Conservation (phyloP, 306 rosid species). For the Vachellia collinsii region DNA sequence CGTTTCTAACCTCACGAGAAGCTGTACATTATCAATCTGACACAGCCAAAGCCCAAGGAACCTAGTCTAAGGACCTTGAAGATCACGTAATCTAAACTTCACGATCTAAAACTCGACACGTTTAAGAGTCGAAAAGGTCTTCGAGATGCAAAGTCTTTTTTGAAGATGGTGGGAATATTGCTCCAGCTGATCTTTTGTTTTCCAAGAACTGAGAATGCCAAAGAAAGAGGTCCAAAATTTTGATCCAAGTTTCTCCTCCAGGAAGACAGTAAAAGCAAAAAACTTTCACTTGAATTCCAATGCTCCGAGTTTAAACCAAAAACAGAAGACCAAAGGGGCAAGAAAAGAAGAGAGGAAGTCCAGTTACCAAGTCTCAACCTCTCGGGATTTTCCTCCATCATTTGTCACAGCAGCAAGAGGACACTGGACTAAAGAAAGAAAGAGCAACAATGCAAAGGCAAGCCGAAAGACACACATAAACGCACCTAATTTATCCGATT, state of each 20-base stretch:
- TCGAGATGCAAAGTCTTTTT: constrained; percentile 1
- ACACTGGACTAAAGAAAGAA: constrained; percentile 8
- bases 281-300: constrained; percentile 24
- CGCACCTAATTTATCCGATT: constrained; percentile 35
- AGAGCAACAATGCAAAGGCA: constrained; percentile 21
- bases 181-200: constrained; percentile 38
- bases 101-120: constrained; percentile 38
- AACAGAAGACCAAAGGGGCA: not conserved
- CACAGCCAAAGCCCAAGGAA: constrained; percentile 4
- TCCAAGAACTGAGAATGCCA: constrained; percentile 13
- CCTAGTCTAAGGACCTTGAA: constrained; percentile 29
- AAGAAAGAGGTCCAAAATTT: not conserved
- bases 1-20: constrained; percentile 38
- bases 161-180: not conserved
- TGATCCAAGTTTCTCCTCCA: not conserved
- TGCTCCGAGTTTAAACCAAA: not conserved
- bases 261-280: not conserved
- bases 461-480: not conserved
- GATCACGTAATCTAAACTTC: constrained; percentile 18
- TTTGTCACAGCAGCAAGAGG: constrained; percentile 1
- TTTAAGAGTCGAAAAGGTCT: constrained; percentile 13
- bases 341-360: not conserved
- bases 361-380: constrained; percentile 20
- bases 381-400: not conserved
- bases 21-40: constrained; percentile 36